These are phyloP conservation scores for Skeletonema grethae DNA, from an alignment of 108 stramenopile species.

Conservation along the genomic window DNA sequence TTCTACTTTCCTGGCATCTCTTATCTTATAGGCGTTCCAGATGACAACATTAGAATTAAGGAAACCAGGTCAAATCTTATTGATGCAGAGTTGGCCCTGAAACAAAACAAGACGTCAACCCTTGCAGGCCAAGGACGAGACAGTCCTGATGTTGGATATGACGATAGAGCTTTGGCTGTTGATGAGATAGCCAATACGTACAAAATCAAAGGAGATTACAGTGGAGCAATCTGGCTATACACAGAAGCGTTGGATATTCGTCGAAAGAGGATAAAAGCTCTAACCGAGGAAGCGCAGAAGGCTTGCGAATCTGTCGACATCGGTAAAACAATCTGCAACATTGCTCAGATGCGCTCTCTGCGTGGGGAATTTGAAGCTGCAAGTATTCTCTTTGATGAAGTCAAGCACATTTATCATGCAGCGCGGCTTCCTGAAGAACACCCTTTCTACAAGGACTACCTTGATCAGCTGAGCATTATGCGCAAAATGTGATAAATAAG, in stretches of 20 bases:
- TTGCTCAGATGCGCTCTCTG: slow-evolving; percentile 38
- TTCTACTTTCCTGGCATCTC: background rate
- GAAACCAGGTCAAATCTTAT: slow-evolving; percentile 43
- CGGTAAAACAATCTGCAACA: slow-evolving; percentile 41
- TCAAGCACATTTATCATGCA: slow-evolving; percentile 29
- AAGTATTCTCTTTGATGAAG: slow-evolving; percentile 46
- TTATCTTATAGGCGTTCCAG: slow-evolving; percentile 28
- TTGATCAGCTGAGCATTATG: slow-evolving; percentile 18
- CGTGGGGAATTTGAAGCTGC: slow-evolving; percentile 51
- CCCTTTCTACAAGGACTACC: slow-evolving; percentile 40
- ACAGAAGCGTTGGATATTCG: slow-evolving; percentile 43
- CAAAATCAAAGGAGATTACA: slow-evolving; percentile 32
- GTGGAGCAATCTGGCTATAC: slow-evolving; percentile 44
- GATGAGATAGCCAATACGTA: slow-evolving; percentile 45
- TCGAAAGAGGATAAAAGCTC: slow-evolving; percentile 15
- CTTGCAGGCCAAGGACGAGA: slow-evolving; percentile 31
- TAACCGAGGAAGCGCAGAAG: slow-evolving; percentile 19
- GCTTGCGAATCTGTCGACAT: slow-evolving; percentile 46
- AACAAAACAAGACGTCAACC: slow-evolving; percentile 41
- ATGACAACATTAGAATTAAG: slow-evolving; percentile 41
- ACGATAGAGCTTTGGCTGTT: slow-evolving; percentile 43
- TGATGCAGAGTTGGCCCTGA: slow-evolving; percentile 45
- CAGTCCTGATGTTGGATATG: slow-evolving; percentile 3
- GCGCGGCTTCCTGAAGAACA: slow-evolving; percentile 32
- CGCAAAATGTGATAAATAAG: slow-evolving; percentile 22